These are phyloP conservation scores for Excoecaria cochinchinensis DNA, from an alignment of 345 rosid genomes.

Conservation along the genomic window DNA sequence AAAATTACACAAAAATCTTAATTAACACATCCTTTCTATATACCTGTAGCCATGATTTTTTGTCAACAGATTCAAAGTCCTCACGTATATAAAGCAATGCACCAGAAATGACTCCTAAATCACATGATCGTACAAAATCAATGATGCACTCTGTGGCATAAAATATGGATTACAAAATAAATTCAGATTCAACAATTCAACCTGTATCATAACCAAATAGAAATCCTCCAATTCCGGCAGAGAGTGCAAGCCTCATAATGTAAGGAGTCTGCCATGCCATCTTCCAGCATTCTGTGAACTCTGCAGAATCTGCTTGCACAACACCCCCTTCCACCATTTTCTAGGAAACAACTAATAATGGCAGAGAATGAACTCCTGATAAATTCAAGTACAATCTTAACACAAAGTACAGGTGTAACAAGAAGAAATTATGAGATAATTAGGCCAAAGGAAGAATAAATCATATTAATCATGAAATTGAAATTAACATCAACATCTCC, in stretches of 20 bases:
- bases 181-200: not conserved
- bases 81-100: slow-evolving; percentile 79
- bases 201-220: slow-evolving; percentile 98
- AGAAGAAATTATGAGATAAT: not conserved
- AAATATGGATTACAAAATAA: not conserved
- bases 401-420: not conserved
- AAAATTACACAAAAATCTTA: not conserved
- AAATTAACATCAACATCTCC: not conserved
- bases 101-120: slow-evolving; percentile 83
- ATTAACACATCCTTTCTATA: not conserved
- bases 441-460: not conserved
- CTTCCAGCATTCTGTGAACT: slow-evolving; percentile 78
- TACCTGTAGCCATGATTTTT: slow-evolving; percentile 73
- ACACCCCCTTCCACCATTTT: slow-evolving; percentile 76
- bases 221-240: slow-evolving; percentile 94
- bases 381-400: not conserved
- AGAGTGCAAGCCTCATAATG: slow-evolving; percentile 74
- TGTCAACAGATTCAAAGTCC: slow-evolving; percentile 61
- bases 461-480: not conserved
- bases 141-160: not conserved
- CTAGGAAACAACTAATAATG: not conserved
- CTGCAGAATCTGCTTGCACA: slow-evolving; percentile 55
- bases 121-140: not conserved
- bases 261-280: slow-evolving; percentile 70
- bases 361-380: not conserved